Evolutionary conservation across 2,329 filamentous ascomycete species (phyloP).

Genomic region (Penicillium italicum): DNA sequence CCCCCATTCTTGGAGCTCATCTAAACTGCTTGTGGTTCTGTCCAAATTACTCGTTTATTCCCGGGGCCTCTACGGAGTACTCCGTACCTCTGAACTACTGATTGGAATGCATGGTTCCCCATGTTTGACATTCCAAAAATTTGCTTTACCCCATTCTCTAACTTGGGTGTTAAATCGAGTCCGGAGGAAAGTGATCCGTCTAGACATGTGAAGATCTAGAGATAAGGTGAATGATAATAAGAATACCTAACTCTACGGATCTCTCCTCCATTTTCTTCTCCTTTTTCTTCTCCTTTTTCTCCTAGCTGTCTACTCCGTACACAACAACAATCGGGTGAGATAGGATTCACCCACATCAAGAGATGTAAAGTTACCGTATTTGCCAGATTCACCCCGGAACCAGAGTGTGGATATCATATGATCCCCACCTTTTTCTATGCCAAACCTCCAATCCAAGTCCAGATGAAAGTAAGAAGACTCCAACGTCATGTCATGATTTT

Average conservation of each 20-base stretch:
- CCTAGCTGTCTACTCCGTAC: slow-evolving; percentile 2
- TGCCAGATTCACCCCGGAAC: neutral
- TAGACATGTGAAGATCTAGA: slow-evolving; percentile 14
- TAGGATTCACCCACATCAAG: neutral
- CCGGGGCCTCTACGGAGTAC: too few species aligned
- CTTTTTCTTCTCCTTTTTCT: slow-evolving; percentile 17
- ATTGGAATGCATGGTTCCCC: neutral
- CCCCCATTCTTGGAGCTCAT: too few species aligned
- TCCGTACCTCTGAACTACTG: too few species aligned
- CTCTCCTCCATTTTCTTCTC: too few species aligned
- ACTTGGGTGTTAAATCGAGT: neutral
- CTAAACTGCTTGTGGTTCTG: too few species aligned
- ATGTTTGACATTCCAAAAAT: neutral
- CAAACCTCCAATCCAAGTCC: slow-evolving; percentile 16
- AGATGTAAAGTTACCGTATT: too few species aligned
- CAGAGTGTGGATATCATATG: slow-evolving; percentile 24
- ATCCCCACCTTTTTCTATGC: slow-evolving; percentile 16
- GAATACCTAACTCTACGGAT: slow-evolving; percentile 26
- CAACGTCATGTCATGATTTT: neutral
- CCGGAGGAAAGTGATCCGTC: slow-evolving; percentile 5
- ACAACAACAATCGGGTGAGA: neutral
- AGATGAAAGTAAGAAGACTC: slow-evolving; percentile 8
- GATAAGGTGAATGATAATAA: slow-evolving; percentile 16
- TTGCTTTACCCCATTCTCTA: neutral
- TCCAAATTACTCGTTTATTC: neutral